These are phyloP conservation scores for Tulasnella calospora DNA, from an alignment of 768 basidiomycete genomes.

Conservation along the genomic window DNA sequence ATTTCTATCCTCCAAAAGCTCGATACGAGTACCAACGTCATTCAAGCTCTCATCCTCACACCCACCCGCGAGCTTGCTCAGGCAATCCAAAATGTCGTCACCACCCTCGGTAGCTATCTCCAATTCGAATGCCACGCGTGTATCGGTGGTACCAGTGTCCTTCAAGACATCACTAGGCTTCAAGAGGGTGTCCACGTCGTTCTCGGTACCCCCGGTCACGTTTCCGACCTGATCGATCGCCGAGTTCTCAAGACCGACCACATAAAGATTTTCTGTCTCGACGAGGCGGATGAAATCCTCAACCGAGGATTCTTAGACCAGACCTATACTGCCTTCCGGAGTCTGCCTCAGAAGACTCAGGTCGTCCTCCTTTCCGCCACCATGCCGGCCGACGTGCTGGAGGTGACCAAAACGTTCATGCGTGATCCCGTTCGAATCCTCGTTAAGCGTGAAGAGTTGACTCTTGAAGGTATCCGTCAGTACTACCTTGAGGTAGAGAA, in stretches of 20 bases:
- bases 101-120: slow-evolving; percentile 92
- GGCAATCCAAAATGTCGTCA: slow-evolving; percentile 95
- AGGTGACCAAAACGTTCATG: slow-evolving; percentile 99
- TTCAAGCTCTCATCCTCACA: slow-evolving; percentile 94
- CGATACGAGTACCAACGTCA: slow-evolving; percentile 80
- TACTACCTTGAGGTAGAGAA: slow-evolving; percentile 99
- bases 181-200: slow-evolving; percentile 77
- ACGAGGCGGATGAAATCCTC: slow-evolving; percentile 99
- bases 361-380: slow-evolving; percentile 96
- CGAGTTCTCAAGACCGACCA: slow-evolving; percentile 77
- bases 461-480: slow-evolving; percentile 98
- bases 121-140: slow-evolving; percentile 95
- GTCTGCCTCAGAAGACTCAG: slow-evolving; percentile 92
- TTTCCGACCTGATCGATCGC: slow-evolving; percentile 96
- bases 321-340: slow-evolving; percentile 98
- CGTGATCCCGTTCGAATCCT: slow-evolving; percentile 92
- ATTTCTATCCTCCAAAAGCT: slow-evolving; percentile 95
- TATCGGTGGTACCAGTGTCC: slow-evolving; percentile 95
- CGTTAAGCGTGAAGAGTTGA: slow-evolving; percentile 97
- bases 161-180: slow-evolving; percentile 96
- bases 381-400: slow-evolving; percentile 94
- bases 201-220: slow-evolving; percentile 93
- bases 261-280: slow-evolving; percentile 94
- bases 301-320: slow-evolving; percentile 98
- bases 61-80: slow-evolving; percentile 96